Evolutionary conservation across 148 eudicot genomes (phyloP).

Genomic region (Cornus suecica): DNA sequence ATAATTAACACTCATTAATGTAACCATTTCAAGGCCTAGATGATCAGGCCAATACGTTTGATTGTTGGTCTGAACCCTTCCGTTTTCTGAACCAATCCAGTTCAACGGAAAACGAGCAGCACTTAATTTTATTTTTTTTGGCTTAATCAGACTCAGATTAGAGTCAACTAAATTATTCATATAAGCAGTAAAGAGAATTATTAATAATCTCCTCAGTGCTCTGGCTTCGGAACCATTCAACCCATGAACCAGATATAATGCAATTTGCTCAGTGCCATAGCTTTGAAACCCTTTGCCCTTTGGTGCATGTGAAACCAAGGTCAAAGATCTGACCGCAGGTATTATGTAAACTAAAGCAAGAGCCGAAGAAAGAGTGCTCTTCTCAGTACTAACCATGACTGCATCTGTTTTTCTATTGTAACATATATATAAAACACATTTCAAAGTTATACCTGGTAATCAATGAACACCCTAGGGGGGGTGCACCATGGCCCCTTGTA

Average conservation of each 20-base stretch:
- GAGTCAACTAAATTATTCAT: not conserved
- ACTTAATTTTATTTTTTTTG: no score
- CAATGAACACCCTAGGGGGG: constrained; percentile 92
- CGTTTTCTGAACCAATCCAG: not conserved
- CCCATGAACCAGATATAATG: not conserved
- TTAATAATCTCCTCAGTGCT: no score
- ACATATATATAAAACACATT: not conserved
- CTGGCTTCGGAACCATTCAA: not conserved
- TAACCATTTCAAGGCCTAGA: not conserved
- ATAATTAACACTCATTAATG: no score
- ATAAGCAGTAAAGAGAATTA: no score
- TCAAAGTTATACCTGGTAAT: constrained; percentile 71
- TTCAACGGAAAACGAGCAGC: not conserved
- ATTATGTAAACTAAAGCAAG: not conserved
- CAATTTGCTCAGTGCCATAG: not conserved
- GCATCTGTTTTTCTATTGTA: not conserved
- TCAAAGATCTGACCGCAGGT: not conserved
- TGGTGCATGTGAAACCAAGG: not conserved
- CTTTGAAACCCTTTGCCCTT: not conserved
- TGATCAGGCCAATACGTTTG: not conserved
- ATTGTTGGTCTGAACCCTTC: not conserved
- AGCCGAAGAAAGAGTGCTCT: not conserved
- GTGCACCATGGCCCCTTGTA: constrained; percentile 99
- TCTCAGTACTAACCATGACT: not conserved
- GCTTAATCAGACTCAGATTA: not conserved